These are phyloP conservation scores for Camelina sativa DNA, from an alignment of 345 rosid genomes.

Conservation along the genomic window DNA sequence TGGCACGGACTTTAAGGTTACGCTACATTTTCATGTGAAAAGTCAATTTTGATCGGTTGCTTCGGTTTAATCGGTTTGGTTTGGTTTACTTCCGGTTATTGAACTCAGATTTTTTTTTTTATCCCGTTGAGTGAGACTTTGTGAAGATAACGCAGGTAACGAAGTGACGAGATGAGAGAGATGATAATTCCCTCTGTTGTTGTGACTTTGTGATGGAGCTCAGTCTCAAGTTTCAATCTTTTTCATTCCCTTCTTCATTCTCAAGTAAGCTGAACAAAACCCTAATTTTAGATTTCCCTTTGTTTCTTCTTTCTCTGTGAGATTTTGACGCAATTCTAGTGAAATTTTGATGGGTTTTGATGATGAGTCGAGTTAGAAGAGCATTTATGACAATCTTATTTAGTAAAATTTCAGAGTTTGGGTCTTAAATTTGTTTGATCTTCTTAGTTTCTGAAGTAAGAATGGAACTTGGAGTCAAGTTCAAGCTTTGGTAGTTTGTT, in stretches of 20 bases:
- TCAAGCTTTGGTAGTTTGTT: conserved; percentile 1
- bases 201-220: conserved; percentile 37
- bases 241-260: conserved; percentile 33
- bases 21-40: conserved; percentile 21
- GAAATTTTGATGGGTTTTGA: neutral
- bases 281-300: neutral
- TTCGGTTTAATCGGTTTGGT: neutral
- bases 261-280: conserved; percentile 36
- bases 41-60: conserved; percentile 26
- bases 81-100: neutral
- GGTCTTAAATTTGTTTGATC: neutral
- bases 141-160: conserved; percentile 31
- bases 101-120: conserved; percentile 9
- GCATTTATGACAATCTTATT: neutral
- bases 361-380: neutral
- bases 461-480: neutral
- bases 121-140: conserved; percentile 17
- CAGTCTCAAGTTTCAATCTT: conserved; percentile 37
- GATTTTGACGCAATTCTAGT: no score
- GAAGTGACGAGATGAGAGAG: conserved; percentile 8
- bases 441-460: neutral
- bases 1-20: conserved; percentile 32
- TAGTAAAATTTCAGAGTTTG: no score
- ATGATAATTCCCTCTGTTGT: conserved; percentile 4
- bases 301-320: neutral